Evolutionary conservation across 768 basidiomycete species (phyloP), one percentile per base, ranked within the genome.

Genomic region (Russula dissimulans): DNA sequence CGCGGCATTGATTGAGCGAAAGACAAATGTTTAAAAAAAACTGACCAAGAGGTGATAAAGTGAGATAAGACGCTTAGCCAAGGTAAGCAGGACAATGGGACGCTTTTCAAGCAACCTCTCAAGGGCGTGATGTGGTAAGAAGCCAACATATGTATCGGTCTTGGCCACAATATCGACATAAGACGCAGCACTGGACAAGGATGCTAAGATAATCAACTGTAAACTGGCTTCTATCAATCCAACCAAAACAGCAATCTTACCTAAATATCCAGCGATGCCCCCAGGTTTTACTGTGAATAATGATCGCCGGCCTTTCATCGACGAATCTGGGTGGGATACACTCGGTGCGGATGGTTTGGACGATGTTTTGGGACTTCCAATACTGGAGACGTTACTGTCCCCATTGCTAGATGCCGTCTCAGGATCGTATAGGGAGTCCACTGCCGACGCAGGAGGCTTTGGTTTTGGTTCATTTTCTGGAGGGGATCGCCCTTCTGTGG

Each of bases 81-180:
- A 78, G 0, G 97, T 99, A 14, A 99, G 76, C 11, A 98, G 79
- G 3, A 99, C 97, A 55, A 99, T 98, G 2, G 97, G 97, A 49
- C 90, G 81, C 66, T 94, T 87, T 72, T 98, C 97, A 44, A 98
- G 79, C 56, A 99, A 78, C 26, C 89, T 79, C 69, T 98, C 93
- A 57, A 99, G 75, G 6, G 95, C 88, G 68, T 87, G 81, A 3
- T 89, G 84, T 1, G 97, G 91, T 32, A 99, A 72, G 72, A 95
- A 95, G 0, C 97, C 97, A 64, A 98, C 97, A 67, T 95, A 99
- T n/a, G 87, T 89, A 69, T 99, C 95, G 0, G 95, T 98, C 76
- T 97, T 98, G 5, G 97, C 94, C 65, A 80, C 87, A 70, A 99
- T 97, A 70, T 95, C 92, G 46, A 98, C 95, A 69, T 98, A 99